Conservation (phyloP, 176 grass and related monocot genomes). For the Dendrocalamus sinicus region DNA sequence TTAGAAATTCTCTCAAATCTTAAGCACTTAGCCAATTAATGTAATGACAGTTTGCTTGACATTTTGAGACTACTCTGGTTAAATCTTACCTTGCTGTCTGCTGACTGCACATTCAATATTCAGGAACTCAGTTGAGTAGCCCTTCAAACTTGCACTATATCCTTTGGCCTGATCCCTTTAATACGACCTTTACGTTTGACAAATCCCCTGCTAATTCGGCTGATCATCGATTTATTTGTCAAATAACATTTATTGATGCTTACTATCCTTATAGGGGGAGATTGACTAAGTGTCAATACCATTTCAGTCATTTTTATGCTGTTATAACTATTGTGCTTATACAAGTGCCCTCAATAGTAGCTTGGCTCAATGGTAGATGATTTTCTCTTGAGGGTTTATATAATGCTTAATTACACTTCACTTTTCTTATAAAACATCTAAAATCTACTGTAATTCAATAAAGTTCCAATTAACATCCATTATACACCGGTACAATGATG, state of each 20-base stretch:
- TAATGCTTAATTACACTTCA: slow-evolving; percentile 27
- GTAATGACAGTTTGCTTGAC: slow-evolving; percentile 15
- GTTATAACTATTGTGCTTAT: slow-evolving; percentile 1
- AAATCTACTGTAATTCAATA: neutral
- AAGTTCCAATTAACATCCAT: neutral
- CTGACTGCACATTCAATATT: slow-evolving; percentile 19
- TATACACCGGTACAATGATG: neutral
- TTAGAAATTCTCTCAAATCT: slow-evolving; percentile 3
- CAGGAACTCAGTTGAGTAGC: neutral
- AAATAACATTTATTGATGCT: neutral
- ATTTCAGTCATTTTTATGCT: neutral
- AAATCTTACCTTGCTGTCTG: slow-evolving; percentile 10
- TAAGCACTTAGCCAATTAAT: slow-evolving; percentile 9
- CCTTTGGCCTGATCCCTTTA: neutral
- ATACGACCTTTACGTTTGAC: neutral
- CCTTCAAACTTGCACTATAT: neutral
- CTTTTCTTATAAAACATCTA: neutral
- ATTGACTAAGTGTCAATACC: neutral
- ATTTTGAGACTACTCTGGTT: slow-evolving; percentile 1
- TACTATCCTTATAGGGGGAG: neutral
- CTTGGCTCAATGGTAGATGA: slow-evolving; percentile 2
- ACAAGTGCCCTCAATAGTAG: neutral
- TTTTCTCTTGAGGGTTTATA: slow-evolving; percentile 29
- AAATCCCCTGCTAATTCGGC: slow-evolving; percentile 3
- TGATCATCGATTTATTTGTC: slow-evolving; percentile 23